Conservation (phyloP, 108 stramenopile genomes). For the Nitzschia sp. region DNA sequence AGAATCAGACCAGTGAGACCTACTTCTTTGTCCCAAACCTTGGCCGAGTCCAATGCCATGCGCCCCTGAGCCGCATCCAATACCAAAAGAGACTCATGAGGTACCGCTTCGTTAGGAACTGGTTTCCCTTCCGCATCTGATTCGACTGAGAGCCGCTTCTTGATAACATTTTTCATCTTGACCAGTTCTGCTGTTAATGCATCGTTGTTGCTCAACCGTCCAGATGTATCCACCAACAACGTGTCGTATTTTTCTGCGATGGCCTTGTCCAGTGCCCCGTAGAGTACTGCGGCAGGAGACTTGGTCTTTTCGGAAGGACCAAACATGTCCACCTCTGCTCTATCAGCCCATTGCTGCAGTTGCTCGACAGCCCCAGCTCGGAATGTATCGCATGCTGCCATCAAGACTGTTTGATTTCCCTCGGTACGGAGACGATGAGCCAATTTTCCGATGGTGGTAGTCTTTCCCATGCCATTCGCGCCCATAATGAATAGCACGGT, state of each 20-base stretch:
- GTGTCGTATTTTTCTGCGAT: slow-evolving; percentile 81
- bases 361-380: slow-evolving; percentile 96
- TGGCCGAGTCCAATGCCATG: slow-evolving; percentile 92
- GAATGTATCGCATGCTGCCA: slow-evolving; percentile 96
- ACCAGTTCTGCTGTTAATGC: slow-evolving; percentile 83
- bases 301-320: slow-evolving; percentile 59
- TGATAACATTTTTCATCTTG: slow-evolving; percentile 89
- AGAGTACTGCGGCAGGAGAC: slow-evolving; percentile 73
- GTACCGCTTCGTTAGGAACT: slow-evolving; percentile 59
- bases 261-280: slow-evolving; percentile 77
- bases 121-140: slow-evolving; percentile 50
- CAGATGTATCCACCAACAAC: slow-evolving; percentile 91
- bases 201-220: slow-evolving; percentile 90
- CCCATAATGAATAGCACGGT: slow-evolving; percentile 83
- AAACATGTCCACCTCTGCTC: slow-evolving; percentile 86
- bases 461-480: slow-evolving; percentile 93
- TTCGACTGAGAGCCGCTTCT: slow-evolving; percentile 68
- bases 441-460: slow-evolving; percentile 93
- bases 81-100: slow-evolving; percentile 93
- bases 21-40: slow-evolving; percentile 84
- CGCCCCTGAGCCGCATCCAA: slow-evolving; percentile 94
- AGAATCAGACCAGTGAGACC: slow-evolving; percentile 91
- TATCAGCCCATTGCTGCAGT: slow-evolving; percentile 86
- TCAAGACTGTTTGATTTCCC: slow-evolving; percentile 79
- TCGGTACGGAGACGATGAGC: slow-evolving; percentile 81